A percentile compares a stretch with the other conserved stretches of the same genome.
Conservation (phyloP, 2,329 filamentous ascomycete genomes). For the Colletotrichum shisoi region DNA sequence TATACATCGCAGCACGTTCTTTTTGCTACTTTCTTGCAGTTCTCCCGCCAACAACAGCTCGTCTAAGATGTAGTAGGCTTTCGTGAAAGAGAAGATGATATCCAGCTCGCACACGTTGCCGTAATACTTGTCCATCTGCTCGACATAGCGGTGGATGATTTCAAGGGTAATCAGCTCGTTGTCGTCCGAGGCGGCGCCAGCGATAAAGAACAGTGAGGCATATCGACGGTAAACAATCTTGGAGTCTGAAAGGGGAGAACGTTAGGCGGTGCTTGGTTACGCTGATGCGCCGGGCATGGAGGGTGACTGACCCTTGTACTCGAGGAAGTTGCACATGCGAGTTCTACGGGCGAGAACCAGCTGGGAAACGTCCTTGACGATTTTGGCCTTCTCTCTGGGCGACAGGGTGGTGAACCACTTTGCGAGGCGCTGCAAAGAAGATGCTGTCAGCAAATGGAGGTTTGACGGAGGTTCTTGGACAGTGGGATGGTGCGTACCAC, state of each 20-base stretch:
- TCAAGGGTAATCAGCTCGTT: conserved; percentile 98
- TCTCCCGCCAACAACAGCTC: conserved; percentile 94
- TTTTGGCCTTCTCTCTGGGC: conserved; percentile 98
- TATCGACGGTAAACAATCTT: conserved; percentile 99
- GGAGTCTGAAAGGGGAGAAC: conserved; percentile 69
- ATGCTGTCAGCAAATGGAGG: conserved; percentile 1
- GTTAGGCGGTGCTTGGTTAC: conserved; percentile 13
- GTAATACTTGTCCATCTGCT: conserved; percentile 99
- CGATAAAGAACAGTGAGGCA: conserved; percentile 98
- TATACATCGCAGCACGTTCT: conserved; percentile 96
- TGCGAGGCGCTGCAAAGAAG: conserved; percentile 77
- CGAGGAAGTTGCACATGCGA: conserved; percentile 99
- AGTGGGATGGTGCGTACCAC: conserved; percentile 72
- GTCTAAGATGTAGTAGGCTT: conserved; percentile 98
- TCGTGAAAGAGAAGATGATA: conserved; percentile 99
- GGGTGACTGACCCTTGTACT: conserved; percentile 83
- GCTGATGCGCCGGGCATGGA: neutral
- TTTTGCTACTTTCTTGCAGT: conserved; percentile 99
- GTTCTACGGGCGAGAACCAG: conserved; percentile 94
- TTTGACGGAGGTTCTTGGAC: neutral
- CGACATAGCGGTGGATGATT: conserved; percentile 98
- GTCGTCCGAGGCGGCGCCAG: conserved; percentile 94
- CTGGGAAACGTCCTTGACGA: conserved; percentile 99
- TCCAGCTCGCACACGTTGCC: conserved; percentile 99
- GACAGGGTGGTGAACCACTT: conserved; percentile 99